phyloP scores from a whole-genome alignment of 148 eudicot species.

The Silene conica region DNA sequence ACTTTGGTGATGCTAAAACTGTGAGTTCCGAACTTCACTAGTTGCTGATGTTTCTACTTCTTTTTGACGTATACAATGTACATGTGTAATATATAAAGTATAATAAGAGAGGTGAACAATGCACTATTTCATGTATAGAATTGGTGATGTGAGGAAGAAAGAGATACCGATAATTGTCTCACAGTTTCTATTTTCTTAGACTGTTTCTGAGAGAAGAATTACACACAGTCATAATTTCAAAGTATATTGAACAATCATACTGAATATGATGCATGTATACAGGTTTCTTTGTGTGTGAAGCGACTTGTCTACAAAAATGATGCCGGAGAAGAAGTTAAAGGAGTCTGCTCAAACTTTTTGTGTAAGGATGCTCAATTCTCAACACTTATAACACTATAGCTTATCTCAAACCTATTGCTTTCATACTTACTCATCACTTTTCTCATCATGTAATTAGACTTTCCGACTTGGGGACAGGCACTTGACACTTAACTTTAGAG shows the following conservation, averaged over 20 bases:
- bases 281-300: conserved; percentile 99
- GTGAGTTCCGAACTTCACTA: conserved; percentile 36
- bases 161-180: no score
- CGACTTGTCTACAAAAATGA: conserved; percentile 97
- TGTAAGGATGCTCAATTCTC: conserved; percentile 51
- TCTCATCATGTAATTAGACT: not conserved
- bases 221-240: not conserved
- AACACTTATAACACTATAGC: not conserved
- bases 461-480: not conserved
- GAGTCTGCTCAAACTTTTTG: conserved; percentile 97
- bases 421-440: not conserved
- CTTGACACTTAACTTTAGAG: not conserved
- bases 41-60: not conserved
- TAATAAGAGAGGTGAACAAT: not conserved
- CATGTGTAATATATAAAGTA: not conserved
- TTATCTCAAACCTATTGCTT: not conserved
- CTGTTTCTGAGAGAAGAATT: not conserved
- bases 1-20: conserved; percentile 94
- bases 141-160: no score
- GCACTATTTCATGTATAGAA: not conserved
- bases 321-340: conserved; percentile 79
- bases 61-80: not conserved
- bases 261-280: conserved; percentile 18
- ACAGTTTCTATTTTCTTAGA: no score
- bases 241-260: not conserved